Percentiles rank a stretch among this genome's conserved stretches.
Conservation (phyloP, 2,329 filamentous ascomycete genomes). For the Byssoonygena ceratinophila region DNA sequence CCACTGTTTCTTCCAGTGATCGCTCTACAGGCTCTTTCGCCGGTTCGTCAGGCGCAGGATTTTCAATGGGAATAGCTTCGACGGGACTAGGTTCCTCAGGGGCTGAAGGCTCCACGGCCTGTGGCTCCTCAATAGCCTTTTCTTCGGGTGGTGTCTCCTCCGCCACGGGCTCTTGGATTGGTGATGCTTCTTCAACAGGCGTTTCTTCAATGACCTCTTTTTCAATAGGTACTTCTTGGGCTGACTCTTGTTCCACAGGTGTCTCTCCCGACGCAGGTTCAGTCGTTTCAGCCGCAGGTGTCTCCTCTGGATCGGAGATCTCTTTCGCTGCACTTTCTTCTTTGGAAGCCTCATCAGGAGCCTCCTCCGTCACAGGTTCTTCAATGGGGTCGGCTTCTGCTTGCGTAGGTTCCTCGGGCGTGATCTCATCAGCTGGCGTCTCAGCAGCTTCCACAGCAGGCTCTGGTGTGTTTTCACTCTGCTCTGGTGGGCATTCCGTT, state of each 20-base stretch:
- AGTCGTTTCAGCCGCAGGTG: background rate
- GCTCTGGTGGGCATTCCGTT: slow-evolving; percentile 1
- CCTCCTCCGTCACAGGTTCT: slow-evolving; percentile 5
- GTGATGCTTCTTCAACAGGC: background rate
- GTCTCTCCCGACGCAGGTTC: too few relatives aligned
- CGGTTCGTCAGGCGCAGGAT: background rate
- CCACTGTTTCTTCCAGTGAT: slow-evolving; percentile 4
- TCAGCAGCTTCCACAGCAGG: background rate
- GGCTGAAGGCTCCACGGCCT: slow-evolving; percentile 13
- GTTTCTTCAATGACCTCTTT: background rate
- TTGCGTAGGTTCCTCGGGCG: slow-evolving; percentile 8
- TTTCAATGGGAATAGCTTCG: slow-evolving; percentile 4
- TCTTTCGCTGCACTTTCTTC: slow-evolving; percentile 5
- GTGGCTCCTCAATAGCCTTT: slow-evolving; percentile 14
- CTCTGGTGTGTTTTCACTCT: background rate
- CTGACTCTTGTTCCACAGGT: slow-evolving; percentile 4
- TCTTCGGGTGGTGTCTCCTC: slow-evolving; percentile 17
- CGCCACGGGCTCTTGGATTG: slow-evolving; percentile 13
- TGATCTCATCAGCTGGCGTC: background rate
- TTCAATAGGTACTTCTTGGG: slow-evolving; percentile 3
- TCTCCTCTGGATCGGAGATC: background rate
- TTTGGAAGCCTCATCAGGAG: background rate
- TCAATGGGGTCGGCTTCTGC: slow-evolving; percentile 12
- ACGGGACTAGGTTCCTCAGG: slow-evolving; percentile 14
- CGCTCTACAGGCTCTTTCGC: slow-evolving; percentile 4